Percentiles rank a stretch among this genome's conserved stretches.
Conservation (phyloP, 768 basidiomycete species). For the Coprinellus aureogranulatus region DNA sequence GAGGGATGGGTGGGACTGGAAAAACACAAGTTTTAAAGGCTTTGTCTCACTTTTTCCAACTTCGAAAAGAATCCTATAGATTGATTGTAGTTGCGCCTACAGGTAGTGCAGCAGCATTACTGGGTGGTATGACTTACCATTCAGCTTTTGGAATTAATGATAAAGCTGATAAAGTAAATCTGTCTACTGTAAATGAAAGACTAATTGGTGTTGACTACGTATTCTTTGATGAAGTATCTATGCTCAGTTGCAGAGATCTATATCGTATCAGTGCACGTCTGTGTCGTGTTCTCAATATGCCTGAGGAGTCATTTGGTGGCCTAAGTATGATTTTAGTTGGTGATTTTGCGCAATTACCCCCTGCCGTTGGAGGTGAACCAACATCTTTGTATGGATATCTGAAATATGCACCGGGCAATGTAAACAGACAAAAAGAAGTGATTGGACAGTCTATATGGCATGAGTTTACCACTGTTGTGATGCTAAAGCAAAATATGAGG, state of each 20-base stretch:
- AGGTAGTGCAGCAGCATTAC: conserved; percentile 21
- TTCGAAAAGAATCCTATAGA: conserved; percentile 22
- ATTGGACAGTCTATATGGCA: conserved; percentile 31
- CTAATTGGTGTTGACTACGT: conserved; percentile 34
- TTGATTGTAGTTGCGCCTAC: conserved; percentile 26
- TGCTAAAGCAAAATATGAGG: conserved; percentile 34
- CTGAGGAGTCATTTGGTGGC: conserved; percentile 31
- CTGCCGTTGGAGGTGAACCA: conserved; percentile 1
- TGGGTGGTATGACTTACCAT: neutral
- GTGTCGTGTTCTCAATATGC: conserved; percentile 13
- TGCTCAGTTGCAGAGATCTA: conserved; percentile 31
- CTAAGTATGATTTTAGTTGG: conserved; percentile 42
- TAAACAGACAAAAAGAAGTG: conserved; percentile 15
- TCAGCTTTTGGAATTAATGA: neutral
- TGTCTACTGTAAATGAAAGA: neutral
- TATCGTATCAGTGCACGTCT: conserved; percentile 26
- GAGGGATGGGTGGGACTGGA: conserved; percentile 33
- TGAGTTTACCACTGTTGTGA: conserved; percentile 30
- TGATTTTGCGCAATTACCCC: conserved; percentile 46
- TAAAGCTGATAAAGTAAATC: conserved; percentile 5
- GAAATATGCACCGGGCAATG: neutral
- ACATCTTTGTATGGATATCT: neutral
- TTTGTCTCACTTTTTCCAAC: conserved; percentile 18
- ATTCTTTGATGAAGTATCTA: conserved; percentile 43
- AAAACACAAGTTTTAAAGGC: conserved; percentile 31